Evolutionary conservation across 2,329 filamentous ascomycete genomes (phyloP), one percentile per base, ranked within the genome.

Genomic region (Fonsecaea multimorphosa): DNA sequence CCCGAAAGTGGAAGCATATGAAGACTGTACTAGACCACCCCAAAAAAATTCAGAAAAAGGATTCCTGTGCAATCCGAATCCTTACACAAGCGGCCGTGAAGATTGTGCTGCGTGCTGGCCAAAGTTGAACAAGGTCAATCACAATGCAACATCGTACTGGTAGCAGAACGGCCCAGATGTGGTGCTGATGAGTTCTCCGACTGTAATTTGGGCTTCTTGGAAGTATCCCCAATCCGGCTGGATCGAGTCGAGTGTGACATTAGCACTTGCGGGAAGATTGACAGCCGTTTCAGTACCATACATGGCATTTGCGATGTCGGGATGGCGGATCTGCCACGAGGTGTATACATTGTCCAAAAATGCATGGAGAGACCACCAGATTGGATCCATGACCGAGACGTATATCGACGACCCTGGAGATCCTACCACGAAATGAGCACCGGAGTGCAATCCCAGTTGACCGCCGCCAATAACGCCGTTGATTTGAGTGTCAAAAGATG

Each of bases 121-220:
- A n/a, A 24, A 3, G 19, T 49, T 6, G 38, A 22, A 40, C n/a
- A 58, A n/a, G 7, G 22, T 32, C 40, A 14, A 52, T 69, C 59
- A 70, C 31, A 72, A 53, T 32, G 55, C 19, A 61, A 71, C 64
- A 49, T 73, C 72, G 56, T 73, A 73, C 59, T 68, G 63, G 64
- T 73, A 73, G 52, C 72, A 73, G 60, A 72, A 73, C 9, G 72
- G 72, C 11, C 72, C 72, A 22, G 68, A 63, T 8, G 71, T 72
- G 8, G 71, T 73, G 55, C 65, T 72, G 29, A 71, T 70, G 24
- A 73, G 57, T 19, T 72, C 71, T 16, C 68, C 58, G 36, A 73
- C 66, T 0, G 61, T 58, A 56, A 63, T 52, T 32, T 29, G 46
- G 3, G 59, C 22, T 11, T 51, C 32, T 11, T 67, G 55, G 49